A percentile compares a stretch with the other conserved stretches of the same genome.
phyloP scores from a whole-genome alignment of 176 grass and related monocot genomes.

The Areca catechu region DNA sequence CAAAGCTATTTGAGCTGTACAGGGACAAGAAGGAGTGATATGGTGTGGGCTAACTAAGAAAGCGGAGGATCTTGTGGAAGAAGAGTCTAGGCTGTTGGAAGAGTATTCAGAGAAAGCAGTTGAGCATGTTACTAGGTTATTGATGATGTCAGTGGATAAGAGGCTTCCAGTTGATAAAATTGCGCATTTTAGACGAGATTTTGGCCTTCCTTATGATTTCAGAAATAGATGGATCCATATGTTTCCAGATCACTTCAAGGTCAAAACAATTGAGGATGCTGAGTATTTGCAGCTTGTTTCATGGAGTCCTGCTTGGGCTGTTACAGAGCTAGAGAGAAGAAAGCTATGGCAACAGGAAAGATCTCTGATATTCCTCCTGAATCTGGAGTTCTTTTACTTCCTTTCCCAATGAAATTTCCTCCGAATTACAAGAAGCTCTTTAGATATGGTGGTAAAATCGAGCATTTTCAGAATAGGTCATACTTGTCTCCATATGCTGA shows the following conservation, averaged over 20 bases:
- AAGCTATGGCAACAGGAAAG: constrained; percentile 15
- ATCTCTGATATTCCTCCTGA: constrained; percentile 6
- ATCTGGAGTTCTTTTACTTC: constrained; percentile 52
- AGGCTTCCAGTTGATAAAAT: constrained; percentile 56
- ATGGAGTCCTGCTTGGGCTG: constrained; percentile 62
- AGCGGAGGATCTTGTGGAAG: constrained; percentile 52
- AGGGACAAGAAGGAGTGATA: constrained; percentile 49
- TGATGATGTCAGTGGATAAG: constrained; percentile 73
- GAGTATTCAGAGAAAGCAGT: constrained; percentile 22
- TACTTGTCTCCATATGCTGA: constrained; percentile 78
- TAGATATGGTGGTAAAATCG: constrained; percentile 33
- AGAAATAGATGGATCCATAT: constrained; percentile 53
- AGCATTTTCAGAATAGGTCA: constrained; percentile 50
- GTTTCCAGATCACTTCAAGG: constrained; percentile 56
- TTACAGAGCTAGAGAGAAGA: constrained; percentile 81
- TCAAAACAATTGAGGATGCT: constrained; percentile 47
- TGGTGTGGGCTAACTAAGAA: constrained; percentile 50
- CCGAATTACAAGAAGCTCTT: constrained; percentile 52
- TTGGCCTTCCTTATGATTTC: constrained; percentile 71
- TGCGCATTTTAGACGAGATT: constrained; percentile 57
- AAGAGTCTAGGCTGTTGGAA: constrained; percentile 63
- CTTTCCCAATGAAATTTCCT: constrained; percentile 72
- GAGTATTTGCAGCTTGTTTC: constrained; percentile 50
- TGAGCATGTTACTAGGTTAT: constrained; percentile 53
- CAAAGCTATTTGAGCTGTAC: constrained; percentile 61